These are phyloP conservation scores for Thinopyrum elongatum DNA, from an alignment of 176 grass and related monocot species.

Conservation along the genomic window DNA sequence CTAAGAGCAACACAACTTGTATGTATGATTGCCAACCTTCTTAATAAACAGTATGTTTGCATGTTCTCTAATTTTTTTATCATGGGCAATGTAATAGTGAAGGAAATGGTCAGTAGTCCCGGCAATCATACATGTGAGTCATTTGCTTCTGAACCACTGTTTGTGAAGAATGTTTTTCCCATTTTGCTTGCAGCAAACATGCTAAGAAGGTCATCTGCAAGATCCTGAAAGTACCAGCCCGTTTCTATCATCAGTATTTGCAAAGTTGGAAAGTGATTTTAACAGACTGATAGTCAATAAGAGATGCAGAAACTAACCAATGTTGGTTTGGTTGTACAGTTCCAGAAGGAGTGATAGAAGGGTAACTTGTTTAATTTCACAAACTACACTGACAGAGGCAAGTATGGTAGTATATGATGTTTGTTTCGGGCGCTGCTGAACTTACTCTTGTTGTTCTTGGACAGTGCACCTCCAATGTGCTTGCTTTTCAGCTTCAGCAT, in stretches of 20 bases:
- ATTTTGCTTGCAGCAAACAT: conserved; percentile 88
- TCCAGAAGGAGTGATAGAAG: conserved; percentile 99
- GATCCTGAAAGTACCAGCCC: conserved; percentile 57
- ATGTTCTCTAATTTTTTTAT: too few relatives aligned
- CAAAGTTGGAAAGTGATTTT: not conserved
- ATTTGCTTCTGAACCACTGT: conserved; percentile 98
- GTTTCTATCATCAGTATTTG: not conserved
- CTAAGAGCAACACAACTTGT: too few relatives aligned
- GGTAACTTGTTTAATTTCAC: conserved; percentile 91
- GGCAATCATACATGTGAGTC: conserved; percentile 71
- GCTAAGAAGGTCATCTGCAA: conserved; percentile 78
- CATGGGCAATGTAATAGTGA: too few relatives aligned
- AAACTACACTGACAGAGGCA: too few relatives aligned
- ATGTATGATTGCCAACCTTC: too few relatives aligned
- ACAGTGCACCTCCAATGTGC: too few relatives aligned
- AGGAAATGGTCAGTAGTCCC: not conserved
- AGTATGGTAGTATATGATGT: too few relatives aligned
- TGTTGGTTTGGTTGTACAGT: conserved; percentile 87
- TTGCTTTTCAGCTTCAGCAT: too few relatives aligned
- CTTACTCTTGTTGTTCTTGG: too few relatives aligned
- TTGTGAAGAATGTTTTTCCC: conserved; percentile 97
- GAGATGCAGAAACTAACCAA: conserved; percentile 50
- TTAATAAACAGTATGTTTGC: too few relatives aligned
- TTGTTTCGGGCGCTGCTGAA: too few relatives aligned
- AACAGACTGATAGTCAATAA: not conserved